A percentile compares a stretch with the other conserved stretches of the same genome.
These are phyloP conservation scores for Panellus pusillus DNA, from an alignment of 768 basidiomycete genomes.

Conservation along the genomic window DNA sequence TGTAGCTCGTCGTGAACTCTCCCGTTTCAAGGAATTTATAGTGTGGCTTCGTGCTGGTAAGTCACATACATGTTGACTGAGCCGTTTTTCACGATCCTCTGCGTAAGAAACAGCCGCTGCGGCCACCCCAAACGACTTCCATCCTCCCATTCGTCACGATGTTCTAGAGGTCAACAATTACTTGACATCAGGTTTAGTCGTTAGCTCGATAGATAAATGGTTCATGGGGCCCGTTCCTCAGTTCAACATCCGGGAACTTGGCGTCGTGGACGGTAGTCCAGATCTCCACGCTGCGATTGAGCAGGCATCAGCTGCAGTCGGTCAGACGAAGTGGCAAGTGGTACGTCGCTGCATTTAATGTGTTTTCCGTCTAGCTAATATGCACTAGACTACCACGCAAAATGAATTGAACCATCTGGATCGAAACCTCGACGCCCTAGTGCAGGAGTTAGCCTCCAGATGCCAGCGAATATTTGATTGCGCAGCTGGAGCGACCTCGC, in stretches of 20 bases:
- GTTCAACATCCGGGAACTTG: conserved; percentile 51
- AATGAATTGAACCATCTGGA: conserved; percentile 59
- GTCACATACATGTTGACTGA: conserved; percentile 18
- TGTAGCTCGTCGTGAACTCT: conserved; percentile 64
- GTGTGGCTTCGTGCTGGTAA: conserved; percentile 75
- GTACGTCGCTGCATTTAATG: conserved; percentile 41
- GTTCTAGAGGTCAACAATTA: conserved; percentile 81
- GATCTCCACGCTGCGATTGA: conserved; percentile 44
- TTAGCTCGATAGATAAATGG: conserved; percentile 76
- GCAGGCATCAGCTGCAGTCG: conserved; percentile 48
- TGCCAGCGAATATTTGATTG: conserved; percentile 64
- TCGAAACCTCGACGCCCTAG: conserved; percentile 66
- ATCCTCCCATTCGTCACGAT: conserved; percentile 60
- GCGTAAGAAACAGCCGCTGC: conserved; percentile 47
- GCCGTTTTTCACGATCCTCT: conserved; percentile 19
- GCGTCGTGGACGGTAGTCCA: conserved; percentile 37
- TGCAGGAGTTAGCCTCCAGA: conserved; percentile 58
- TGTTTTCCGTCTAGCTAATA: conserved; percentile 28
- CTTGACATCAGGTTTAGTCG: conserved; percentile 65
- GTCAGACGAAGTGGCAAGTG: conserved; percentile 49
- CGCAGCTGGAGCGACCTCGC: conserved; percentile 62
- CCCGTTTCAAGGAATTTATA: conserved; percentile 77
- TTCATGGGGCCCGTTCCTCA: conserved; percentile 64
- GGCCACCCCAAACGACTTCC: conserved; percentile 53
- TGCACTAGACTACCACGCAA: conserved; percentile 44